Conservation (phyloP, 352 stramenopile species). For the Thraustochytrium striatum region DNA sequence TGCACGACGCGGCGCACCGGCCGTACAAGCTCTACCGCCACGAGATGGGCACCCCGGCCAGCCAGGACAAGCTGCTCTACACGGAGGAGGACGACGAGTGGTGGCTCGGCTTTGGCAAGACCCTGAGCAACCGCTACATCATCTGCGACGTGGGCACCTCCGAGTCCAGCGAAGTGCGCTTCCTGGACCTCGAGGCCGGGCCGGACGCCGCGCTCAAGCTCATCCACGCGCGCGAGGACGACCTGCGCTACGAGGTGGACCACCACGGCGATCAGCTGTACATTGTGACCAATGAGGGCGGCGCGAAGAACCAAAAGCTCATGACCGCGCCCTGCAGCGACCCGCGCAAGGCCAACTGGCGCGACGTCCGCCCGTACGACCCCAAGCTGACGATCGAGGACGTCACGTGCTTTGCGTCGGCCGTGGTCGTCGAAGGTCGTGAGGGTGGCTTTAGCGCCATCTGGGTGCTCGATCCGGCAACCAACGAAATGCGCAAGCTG, state of each 20-base stretch:
- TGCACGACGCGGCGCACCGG: constrained; percentile 79
- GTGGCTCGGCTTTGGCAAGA: constrained; percentile 83
- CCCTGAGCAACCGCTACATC: constrained; percentile 83
- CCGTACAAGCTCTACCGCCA: constrained; percentile 88
- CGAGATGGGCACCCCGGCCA: constrained; percentile 66
- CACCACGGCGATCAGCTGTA: constrained; percentile 81
- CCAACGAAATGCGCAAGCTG: constrained; percentile 82
- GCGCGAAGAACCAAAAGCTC: constrained; percentile 87
- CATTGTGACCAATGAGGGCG: constrained; percentile 87
- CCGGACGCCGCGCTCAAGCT: constrained; percentile 60
- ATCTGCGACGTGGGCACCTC: constrained; percentile 77
- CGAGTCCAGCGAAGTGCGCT: constrained; percentile 81
- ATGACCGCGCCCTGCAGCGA: constrained; percentile 64
- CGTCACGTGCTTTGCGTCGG: constrained; percentile 69
- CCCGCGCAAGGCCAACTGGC: constrained; percentile 68
- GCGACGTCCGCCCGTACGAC: constrained; percentile 76
- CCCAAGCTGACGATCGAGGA: constrained; percentile 72
- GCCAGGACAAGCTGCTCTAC: constrained; percentile 80
- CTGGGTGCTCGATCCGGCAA: constrained; percentile 67
- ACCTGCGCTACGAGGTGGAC: constrained; percentile 73
- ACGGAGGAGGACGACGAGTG: constrained; percentile 89
- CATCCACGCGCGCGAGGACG: constrained; percentile 66
- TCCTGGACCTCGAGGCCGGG: constrained; percentile 65
- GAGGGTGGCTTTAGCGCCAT: constrained; percentile 80
- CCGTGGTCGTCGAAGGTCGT: constrained; percentile 55